A percentile compares a stretch with the other conserved stretches of the same genome.
phyloP scores from a whole-genome alignment of 768 basidiomycete species.

The Suillus bovinus region DNA sequence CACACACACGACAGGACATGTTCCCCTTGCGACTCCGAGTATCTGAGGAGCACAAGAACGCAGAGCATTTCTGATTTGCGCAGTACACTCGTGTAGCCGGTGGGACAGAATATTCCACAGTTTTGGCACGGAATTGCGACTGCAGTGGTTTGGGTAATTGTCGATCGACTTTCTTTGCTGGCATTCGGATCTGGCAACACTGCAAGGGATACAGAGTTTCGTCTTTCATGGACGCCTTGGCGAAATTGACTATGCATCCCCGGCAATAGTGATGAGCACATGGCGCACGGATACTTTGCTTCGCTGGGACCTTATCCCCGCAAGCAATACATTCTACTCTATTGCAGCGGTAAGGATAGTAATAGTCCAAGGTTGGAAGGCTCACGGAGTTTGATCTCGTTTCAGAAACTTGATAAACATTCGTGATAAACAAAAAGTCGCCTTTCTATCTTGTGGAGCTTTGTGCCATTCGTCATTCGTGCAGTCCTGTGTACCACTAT shows the following conservation, averaged over 20 bases:
- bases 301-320: conserved; percentile 29
- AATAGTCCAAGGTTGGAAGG: neutral
- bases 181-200: conserved; percentile 47
- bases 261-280: conserved; percentile 52
- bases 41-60: conserved; percentile 45
- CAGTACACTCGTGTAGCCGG: conserved; percentile 50
- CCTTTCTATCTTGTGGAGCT: neutral
- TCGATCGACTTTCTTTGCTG: conserved; percentile 26
- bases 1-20: conserved; percentile 44
- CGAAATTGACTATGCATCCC: conserved; percentile 44
- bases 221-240: conserved; percentile 43
- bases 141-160: conserved; percentile 34
- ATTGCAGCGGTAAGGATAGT: neutral
- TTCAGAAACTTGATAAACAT: conserved; percentile 5
- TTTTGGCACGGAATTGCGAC: conserved; percentile 41
- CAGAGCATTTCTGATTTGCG: conserved; percentile 45
- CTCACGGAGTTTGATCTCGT: neutral
- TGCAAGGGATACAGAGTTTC: conserved; percentile 52
- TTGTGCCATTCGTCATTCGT: neutral
- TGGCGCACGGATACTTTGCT: conserved; percentile 33
- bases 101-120: conserved; percentile 46
- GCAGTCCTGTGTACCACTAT: neutral
- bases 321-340: conserved; percentile 43
- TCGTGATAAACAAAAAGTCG: neutral
- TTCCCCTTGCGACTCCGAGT: conserved; percentile 5